Conservation (phyloP, 2,329 filamentous ascomycete genomes). For the Calonectria fujianensis region DNA sequence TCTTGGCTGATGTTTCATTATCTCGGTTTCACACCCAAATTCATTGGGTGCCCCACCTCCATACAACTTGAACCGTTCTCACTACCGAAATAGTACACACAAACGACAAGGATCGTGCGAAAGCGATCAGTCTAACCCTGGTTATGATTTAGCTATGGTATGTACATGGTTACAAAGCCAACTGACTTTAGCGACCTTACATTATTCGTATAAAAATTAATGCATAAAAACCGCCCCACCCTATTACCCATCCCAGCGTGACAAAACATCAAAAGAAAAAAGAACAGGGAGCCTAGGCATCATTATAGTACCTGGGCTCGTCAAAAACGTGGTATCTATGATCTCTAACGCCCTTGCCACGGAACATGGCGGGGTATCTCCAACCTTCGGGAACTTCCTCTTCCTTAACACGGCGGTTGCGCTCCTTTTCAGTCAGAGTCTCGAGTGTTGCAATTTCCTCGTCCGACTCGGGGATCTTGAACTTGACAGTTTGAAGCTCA, state of each 20-base stretch:
- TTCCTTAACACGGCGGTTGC: conserved; percentile 78
- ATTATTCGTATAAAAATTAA: conserved; percentile 46
- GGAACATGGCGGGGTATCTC: conserved; percentile 90
- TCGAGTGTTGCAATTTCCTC: conserved; percentile 70
- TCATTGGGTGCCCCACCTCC: background rate
- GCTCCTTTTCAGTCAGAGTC: conserved; percentile 69
- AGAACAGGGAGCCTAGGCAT: conserved; percentile 24
- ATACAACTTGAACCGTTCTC: background rate
- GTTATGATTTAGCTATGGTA: conserved; percentile 33
- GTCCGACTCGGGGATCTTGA: conserved; percentile 83
- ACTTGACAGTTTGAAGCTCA: conserved; percentile 97
- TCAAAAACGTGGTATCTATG: conserved; percentile 97
- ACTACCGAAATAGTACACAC: background rate
- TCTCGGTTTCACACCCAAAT: background rate
- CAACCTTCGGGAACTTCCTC: conserved; percentile 83
- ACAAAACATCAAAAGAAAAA: conserved; percentile 29
- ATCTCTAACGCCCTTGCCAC: conserved; percentile 88
- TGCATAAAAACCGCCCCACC: conserved; percentile 28
- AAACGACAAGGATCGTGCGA: conserved; percentile 6
- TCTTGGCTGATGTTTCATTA: background rate
- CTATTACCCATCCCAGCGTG: conserved; percentile 32
- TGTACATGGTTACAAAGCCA: conserved; percentile 44
- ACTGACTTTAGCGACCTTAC: conserved; percentile 42
- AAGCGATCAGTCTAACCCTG: background rate
- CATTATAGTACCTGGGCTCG: conserved; percentile 84